phyloP scores from a whole-genome alignment of 192 early-diverging fungal genomes.

The Coemansia sp. region DNA sequence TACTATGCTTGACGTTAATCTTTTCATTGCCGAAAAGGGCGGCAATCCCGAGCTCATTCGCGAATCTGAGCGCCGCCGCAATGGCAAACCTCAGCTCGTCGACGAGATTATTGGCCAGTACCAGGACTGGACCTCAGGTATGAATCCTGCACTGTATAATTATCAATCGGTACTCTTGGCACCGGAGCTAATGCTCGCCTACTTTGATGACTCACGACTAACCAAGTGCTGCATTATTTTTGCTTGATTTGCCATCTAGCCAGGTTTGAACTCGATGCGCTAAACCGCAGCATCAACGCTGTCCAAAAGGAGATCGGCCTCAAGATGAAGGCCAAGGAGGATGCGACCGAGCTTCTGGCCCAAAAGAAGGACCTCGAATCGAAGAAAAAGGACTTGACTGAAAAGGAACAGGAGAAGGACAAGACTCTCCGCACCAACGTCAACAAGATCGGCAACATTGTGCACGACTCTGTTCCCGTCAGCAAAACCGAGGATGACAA shows the following conservation, averaged over 20 bases:
- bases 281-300: slow-evolving; percentile 89
- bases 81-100: slow-evolving; percentile 78
- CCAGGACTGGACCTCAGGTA: slow-evolving; percentile 86
- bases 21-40: slow-evolving; percentile 87
- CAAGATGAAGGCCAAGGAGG: slow-evolving; percentile 91
- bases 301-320: slow-evolving; percentile 88
- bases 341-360: slow-evolving; percentile 70
- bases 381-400: slow-evolving; percentile 68
- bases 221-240: not conserved
- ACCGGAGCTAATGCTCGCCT: not conserved
- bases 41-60: slow-evolving; percentile 90
- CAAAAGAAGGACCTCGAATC: slow-evolving; percentile 74
- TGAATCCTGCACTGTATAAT: not conserved
- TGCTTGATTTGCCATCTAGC: slow-evolving; percentile 51
- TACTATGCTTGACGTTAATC: slow-evolving; percentile 84
- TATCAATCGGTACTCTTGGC: not conserved
- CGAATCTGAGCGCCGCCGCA: slow-evolving; percentile 91
- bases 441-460: slow-evolving; percentile 95
- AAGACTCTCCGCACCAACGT: slow-evolving; percentile 67
- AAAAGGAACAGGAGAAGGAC: slow-evolving; percentile 78
- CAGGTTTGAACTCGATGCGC: slow-evolving; percentile 81
- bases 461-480: slow-evolving; percentile 86
- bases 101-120: slow-evolving; percentile 91
- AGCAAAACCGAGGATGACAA: slow-evolving; percentile 86
- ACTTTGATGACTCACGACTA: slow-evolving; percentile 13